A percentile compares a stretch with the other conserved stretches of the same genome.
Conservation (phyloP, 345 rosid genomes). For the Sapria himalayana region DNA sequence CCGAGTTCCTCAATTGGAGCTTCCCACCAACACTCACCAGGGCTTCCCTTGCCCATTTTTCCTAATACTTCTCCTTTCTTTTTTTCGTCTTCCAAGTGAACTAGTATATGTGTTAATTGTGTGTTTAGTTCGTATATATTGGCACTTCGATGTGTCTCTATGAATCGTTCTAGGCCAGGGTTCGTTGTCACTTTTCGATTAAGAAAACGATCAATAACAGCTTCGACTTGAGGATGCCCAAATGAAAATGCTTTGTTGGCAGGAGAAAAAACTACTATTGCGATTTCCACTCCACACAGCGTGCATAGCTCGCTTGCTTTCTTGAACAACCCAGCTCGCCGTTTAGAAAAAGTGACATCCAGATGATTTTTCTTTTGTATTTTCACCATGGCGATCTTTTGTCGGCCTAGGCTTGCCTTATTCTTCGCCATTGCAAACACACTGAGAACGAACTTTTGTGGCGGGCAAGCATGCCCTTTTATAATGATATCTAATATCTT, state of each 20-base stretch:
- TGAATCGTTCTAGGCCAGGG: neutral
- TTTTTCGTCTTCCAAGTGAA: slow-evolving; percentile 14
- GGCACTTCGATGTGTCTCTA: slow-evolving; percentile 17
- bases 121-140: slow-evolving; percentile 12
- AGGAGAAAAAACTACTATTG: slow-evolving; percentile 25
- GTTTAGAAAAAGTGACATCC: slow-evolving; percentile 44
- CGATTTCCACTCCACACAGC: slow-evolving; percentile 22
- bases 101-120: slow-evolving; percentile 8
- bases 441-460: no score
- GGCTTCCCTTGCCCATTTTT: slow-evolving; percentile 5
- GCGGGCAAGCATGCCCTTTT: no score
- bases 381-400: slow-evolving; percentile 10
- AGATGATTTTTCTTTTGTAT: slow-evolving; percentile 16
- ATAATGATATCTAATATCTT: no score
- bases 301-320: slow-evolving; percentile 39
- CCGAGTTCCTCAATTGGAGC: slow-evolving; percentile 11
- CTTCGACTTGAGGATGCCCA: slow-evolving; percentile 31
- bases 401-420: slow-evolving; percentile 13
- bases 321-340: slow-evolving; percentile 27
- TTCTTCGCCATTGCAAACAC: slow-evolving; percentile 8
- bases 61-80: slow-evolving; percentile 11
- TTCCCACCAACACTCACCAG: slow-evolving; percentile 14
- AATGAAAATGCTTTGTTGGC: slow-evolving; percentile 33
- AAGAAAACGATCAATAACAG: slow-evolving; percentile 14
- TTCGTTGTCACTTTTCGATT: slow-evolving; percentile 3